Base-by-base conservation (phyloP, 2,329 filamentous ascomycete species). In the Arthrobotrys iridis region DNA sequence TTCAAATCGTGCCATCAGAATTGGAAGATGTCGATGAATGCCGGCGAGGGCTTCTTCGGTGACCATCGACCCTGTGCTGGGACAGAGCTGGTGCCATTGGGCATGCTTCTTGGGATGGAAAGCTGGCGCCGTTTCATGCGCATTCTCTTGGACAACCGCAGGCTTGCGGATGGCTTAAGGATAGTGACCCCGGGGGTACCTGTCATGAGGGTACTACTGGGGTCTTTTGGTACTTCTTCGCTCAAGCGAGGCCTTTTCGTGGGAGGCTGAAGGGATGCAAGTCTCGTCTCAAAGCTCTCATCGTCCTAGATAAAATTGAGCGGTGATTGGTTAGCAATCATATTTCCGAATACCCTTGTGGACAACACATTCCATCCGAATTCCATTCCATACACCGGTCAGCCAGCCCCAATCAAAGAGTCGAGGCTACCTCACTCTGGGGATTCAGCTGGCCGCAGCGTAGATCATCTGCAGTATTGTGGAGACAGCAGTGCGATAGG, bases 251-350 rank as follows among this genome's bases (percentile, higher is more conserved):
- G 71, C 18, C 63, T 67, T 60, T 75, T 75, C 24, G 63, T 68
- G 58, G 71, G 71, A 63, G 71, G 71, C 24, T 75, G 71, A 22
- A 75, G 57, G 45, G 71, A 75, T 63, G 71, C 71, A 58, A 75
- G 71, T 75, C 58, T 75, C 71, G 71, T 68, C 71, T 75, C 71
- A 67, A 75, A 75, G 48, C 71, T 68, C 63, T 75, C 71, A 52
- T 75, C 71, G 48, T 75, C 71, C 71, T 75, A 59, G 33, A 28
- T 41, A 15, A 40, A 46, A 18, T 62, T 43, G 43, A 57, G 15
- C 8, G 7, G 20, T 63, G 70, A 63, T 67, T 67, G 62, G 70
- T 74, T 74, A 74, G 70, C 70, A 20, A 43, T 46, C 30, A 20
- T 48, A 74, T 74, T 74, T 67, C 68, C 68, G 59, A 35, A n/a